Evolutionary conservation across 2,329 filamentous ascomycete genomes (phyloP), one percentile per base, ranked within the genome.

Genomic region (Mycosphaerella sp.): DNA sequence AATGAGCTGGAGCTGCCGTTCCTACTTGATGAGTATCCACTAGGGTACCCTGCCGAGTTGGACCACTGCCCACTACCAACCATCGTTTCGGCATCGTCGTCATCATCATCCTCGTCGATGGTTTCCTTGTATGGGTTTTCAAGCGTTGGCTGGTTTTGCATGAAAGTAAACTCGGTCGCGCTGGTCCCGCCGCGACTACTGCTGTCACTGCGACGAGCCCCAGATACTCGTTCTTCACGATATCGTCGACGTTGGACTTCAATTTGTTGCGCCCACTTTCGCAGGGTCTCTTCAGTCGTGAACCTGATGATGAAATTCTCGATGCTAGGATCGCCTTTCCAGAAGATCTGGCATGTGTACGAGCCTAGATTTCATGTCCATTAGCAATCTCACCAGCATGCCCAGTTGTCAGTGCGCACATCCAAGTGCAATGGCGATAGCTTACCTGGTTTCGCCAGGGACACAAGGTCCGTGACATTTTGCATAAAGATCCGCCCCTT

Each of bases 401-500:
- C 65, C 65, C 60, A 55, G 51, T 62, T 56, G 51, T 53, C 55
- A 49, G 51, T 62, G 32, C 56, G 54, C 46, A 62, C 48, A 23
- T 51, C 53, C 39, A 64, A 34, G 53, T 57, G 53, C 45, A 38
- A 31, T 53, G 51, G 43, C 43, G 46, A 46, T 40, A 54, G 68
- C 80, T 68, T 81, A 95, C 91, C 90, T 72, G 89, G 88, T 71
- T 91, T 95, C 47, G 86, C 84, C 56, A 93, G 78, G 14, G 87
- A 91, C 41, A 95, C 78, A n/a, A 95, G 85, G 70, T 96, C 89
- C 39, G 91, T 97, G 51, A 98, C 92, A 67, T 98, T 98, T 63
- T 91, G 90, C 91, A 98, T 97, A 74, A 96, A 97, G 65, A 98
- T 98, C 48, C 93, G 84, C 39, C 93, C 93, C 73, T 98, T 98